A percentile compares a stretch with the other conserved stretches of the same genome.
These are phyloP conservation scores for Oryza glaberrima DNA, from an alignment of 176 grass and related monocot genomes.

Conservation along the genomic window DNA sequence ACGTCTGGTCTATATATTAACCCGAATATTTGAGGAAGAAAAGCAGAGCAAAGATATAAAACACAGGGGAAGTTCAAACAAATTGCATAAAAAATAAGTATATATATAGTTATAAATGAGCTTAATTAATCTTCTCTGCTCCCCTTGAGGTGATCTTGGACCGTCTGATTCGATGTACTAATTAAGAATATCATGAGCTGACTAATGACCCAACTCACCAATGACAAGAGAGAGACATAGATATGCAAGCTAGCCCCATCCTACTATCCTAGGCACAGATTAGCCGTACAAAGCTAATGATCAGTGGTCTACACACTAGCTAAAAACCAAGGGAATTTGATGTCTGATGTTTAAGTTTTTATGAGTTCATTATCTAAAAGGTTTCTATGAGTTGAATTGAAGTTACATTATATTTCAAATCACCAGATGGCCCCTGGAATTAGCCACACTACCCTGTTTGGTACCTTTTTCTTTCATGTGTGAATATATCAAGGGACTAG, in stretches of 20 bases:
- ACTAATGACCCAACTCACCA: background rate
- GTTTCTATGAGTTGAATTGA: conserved; percentile 32
- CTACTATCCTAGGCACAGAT: background rate
- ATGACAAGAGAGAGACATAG: background rate
- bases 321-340: background rate
- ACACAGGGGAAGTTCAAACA: background rate
- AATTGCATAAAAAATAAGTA: background rate
- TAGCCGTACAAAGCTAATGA: background rate
- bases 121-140: background rate
- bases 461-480: background rate
- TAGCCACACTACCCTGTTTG: conserved; percentile 26
- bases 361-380: conserved; percentile 13
- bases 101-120: background rate
- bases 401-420: conserved; percentile 27
- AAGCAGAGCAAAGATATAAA: background rate
- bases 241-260: background rate
- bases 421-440: conserved; percentile 28
- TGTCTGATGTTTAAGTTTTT: conserved; percentile 14
- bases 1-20: background rate
- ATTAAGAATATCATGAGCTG: background rate
- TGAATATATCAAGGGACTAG: conserved; percentile 13
- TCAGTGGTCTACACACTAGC: background rate
- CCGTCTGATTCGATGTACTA: background rate
- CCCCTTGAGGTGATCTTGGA: background rate
- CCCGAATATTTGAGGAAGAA: background rate